These are phyloP conservation scores for Penicillium sp. DNA, from an alignment of 2,329 filamentous ascomycete genomes.

Conservation along the genomic window DNA sequence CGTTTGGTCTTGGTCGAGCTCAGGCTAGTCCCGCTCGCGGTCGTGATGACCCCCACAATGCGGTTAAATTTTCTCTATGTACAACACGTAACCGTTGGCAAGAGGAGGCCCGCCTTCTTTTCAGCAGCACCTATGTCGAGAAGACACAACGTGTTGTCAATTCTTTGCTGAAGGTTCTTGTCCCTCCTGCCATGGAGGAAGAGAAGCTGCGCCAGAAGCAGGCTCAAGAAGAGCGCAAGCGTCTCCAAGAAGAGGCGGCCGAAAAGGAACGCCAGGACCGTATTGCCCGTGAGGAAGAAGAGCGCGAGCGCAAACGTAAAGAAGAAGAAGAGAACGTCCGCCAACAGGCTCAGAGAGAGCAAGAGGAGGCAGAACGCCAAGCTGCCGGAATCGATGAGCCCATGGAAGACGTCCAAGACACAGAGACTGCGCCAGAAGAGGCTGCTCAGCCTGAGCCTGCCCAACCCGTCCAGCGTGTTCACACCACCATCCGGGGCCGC, in stretches of 20 bases:
- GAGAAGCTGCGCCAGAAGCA: slow-evolving; percentile 69
- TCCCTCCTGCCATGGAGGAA: slow-evolving; percentile 79
- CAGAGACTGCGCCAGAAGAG: slow-evolving; percentile 35
- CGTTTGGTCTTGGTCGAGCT: slow-evolving; percentile 36
- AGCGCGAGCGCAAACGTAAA: slow-evolving; percentile 65
- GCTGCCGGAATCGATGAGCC: slow-evolving; percentile 49
- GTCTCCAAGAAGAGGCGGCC: slow-evolving; percentile 60
- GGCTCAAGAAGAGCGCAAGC: slow-evolving; percentile 54
- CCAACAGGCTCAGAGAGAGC: slow-evolving; percentile 60
- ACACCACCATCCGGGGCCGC: slow-evolving; percentile 79
- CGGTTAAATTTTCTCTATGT: slow-evolving; percentile 70
- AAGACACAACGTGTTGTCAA: slow-evolving; percentile 67
- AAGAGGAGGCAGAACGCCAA: slow-evolving; percentile 57
- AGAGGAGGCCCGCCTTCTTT: slow-evolving; percentile 85
- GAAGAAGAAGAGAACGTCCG: slow-evolving; percentile 68
- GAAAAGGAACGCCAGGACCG: slow-evolving; percentile 62
- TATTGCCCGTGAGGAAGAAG: slow-evolving; percentile 66
- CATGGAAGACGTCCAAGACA: slow-evolving; percentile 76
- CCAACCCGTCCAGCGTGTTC: slow-evolving; percentile 60
- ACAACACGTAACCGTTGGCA: slow-evolving; percentile 77
- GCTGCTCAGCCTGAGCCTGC: slow-evolving; percentile 44
- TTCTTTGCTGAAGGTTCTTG: slow-evolving; percentile 68
- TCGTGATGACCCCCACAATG: slow-evolving; percentile 59
- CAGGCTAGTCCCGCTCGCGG: slow-evolving; percentile 33
- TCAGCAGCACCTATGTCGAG: slow-evolving; percentile 66